phyloP scores from a whole-genome alignment of 164 flowering plant genomes.

The Taxillus chinensis region DNA sequence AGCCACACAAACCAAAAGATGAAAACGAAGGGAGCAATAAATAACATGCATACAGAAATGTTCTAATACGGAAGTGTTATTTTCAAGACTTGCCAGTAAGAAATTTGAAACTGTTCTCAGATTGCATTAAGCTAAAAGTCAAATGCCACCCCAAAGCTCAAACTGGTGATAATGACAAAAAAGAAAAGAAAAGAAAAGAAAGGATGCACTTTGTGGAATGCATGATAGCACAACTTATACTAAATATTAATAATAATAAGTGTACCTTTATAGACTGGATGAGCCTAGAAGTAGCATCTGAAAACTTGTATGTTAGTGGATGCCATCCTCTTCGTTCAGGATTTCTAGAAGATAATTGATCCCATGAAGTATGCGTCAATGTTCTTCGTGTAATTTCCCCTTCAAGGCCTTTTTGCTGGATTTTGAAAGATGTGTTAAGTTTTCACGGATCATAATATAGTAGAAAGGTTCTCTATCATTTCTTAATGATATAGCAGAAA shows the following conservation, averaged over 20 bases:
- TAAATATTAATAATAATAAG: not conserved
- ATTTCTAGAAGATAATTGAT: slow-evolving; percentile 56
- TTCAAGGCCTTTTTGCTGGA: slow-evolving; percentile 18
- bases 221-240: not conserved
- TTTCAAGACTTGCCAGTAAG: too few relatives aligned
- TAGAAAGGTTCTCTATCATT: too few relatives aligned
- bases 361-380: slow-evolving; percentile 72
- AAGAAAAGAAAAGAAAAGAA: too few relatives aligned
- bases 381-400: slow-evolving; percentile 37
- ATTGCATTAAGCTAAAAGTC: too few relatives aligned
- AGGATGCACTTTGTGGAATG: not conserved
- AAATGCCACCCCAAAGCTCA: not conserved
- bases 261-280: slow-evolving; percentile 62
- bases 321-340: slow-evolving; percentile 90
- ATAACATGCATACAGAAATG: too few relatives aligned
- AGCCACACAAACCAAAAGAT: too few relatives aligned
- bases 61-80: too few relatives aligned
- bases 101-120: too few relatives aligned
- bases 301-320: slow-evolving; percentile 75
- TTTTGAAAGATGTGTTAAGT: not conserved
- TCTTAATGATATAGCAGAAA: too few relatives aligned
- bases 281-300: slow-evolving; percentile 77
- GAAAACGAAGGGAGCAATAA: too few relatives aligned
- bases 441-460: too few relatives aligned
- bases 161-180: too few relatives aligned